A percentile compares a stretch with the other conserved stretches of the same genome.
Conservation (phyloP, 768 basidiomycete species). For the Tylopilus cervinicoccineus region DNA sequence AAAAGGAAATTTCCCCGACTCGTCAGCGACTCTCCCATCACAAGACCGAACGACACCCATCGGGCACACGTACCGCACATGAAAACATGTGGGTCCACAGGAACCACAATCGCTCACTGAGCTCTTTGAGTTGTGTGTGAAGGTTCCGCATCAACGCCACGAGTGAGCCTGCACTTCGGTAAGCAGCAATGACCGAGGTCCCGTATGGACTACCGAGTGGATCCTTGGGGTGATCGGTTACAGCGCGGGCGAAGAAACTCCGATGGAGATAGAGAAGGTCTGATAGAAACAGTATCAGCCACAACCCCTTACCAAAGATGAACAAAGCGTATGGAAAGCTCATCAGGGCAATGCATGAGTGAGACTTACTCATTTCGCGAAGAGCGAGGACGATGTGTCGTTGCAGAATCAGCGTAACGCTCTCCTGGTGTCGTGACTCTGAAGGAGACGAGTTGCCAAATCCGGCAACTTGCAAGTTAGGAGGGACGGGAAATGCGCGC, state of each 20-base stretch:
- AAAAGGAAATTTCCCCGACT: constrained; percentile 4
- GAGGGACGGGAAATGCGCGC: constrained; percentile 63
- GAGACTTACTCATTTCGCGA: constrained; percentile 60
- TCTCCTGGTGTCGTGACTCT: constrained; percentile 37
- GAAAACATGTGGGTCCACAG: constrained; percentile 50
- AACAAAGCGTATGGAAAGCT: constrained; percentile 1
- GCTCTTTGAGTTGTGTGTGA: constrained; percentile 58
- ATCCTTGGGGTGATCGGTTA: constrained; percentile 71
- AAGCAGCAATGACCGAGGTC: constrained; percentile 70
- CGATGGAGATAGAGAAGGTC: constrained; percentile 69
- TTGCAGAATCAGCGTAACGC: constrained; percentile 48
- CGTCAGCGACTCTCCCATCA: constrained; percentile 16
- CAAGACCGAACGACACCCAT: constrained; percentile 5
- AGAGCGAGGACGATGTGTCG: constrained; percentile 66
- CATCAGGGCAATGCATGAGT: background rate
- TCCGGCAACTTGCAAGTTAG: constrained; percentile 62
- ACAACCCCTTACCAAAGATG: background rate
- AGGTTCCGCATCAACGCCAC: constrained; percentile 69
- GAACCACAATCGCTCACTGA: constrained; percentile 62
- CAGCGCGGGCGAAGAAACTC: constrained; percentile 69
- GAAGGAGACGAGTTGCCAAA: constrained; percentile 51
- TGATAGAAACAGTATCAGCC: constrained; percentile 27
- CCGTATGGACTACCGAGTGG: constrained; percentile 70
- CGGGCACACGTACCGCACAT: constrained; percentile 48
- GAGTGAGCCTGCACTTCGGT: constrained; percentile 67